Evolutionary conservation across 345 rosid genomes (phyloP).

Genomic region (Brassica juncea): DNA sequence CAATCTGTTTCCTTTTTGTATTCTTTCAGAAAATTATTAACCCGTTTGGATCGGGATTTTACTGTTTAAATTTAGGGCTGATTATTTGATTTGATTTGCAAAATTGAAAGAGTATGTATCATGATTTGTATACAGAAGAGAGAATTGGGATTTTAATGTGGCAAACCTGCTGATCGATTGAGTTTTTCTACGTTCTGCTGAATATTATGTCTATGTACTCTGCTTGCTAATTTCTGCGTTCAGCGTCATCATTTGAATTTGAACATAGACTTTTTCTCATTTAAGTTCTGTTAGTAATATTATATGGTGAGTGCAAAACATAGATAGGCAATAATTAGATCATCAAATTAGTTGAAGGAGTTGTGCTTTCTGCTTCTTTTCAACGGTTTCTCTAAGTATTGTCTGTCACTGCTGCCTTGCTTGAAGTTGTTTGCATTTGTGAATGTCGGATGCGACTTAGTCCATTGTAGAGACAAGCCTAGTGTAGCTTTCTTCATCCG

Average conservation of each 20-base stretch:
- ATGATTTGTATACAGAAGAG: conserved; percentile 5
- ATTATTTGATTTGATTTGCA: not conserved
- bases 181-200: not conserved
- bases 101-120: not conserved
- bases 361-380: not conserved
- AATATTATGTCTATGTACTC: not conserved
- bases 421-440: not conserved
- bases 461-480: not conserved
- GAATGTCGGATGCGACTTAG: not conserved
- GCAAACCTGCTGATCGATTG: not conserved
- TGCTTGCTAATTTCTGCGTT: not conserved
- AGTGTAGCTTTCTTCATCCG: not conserved
- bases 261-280: not conserved
- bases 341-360: not conserved
- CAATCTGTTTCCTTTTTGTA: not conserved
- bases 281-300: not conserved
- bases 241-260: not conserved
- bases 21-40: not conserved
- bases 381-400: not conserved
- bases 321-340: not conserved
- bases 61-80: conserved; percentile 5
- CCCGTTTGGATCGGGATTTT: not conserved
- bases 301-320: not conserved
- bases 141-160: not conserved
- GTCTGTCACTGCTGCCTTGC: not conserved